Base-by-base conservation (phyloP, 768 basidiomycete species). In the Pleurotus tuber-regium region DNA sequence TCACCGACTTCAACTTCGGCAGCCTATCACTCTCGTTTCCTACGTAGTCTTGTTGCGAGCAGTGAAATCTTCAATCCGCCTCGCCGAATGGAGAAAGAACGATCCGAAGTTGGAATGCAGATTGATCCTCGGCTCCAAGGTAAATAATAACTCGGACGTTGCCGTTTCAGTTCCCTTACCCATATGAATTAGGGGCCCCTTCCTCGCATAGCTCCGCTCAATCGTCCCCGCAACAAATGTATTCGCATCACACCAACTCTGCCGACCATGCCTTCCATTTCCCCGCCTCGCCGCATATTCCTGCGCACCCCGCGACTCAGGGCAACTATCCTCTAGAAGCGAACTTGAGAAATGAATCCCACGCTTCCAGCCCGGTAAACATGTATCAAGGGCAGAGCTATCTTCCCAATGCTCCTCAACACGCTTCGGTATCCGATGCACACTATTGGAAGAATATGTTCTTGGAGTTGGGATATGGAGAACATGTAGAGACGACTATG, bases 1-100 rank as follows among this genome's bases (percentile, higher is more conserved):
- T 81, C 82, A 14, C 74, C 80, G 4, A 78, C 80, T 23, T 80
- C 83, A 24, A 81, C 80, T 35, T 79, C 83, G 14, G 84, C 85
- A n/a, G 82, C 82, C 28, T 84, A 84, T 55, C 90, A 92, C 59
- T 82, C 87, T 33, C 85, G 89, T 44, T 93, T 93, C 69, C 70
- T 93, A 31, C 80, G 82, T 61, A 81, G 77, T 51, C 74, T 92
- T 40, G 74, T 92, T 31, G 75, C 75, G 29, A 33, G 31, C 30
- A 77, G 80, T 57, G 86, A 89, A 59, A 75, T 76, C 51, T 77
- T 82, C 60, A 78, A 79, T 43, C 8, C 46, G 14, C 31, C 46
- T 11, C 77, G 79, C 51, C 74, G 75, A 52, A 63, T 52, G 57
- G 71, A 72, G 55, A 63, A 61, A 59, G 75, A 74, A 54, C 59